Percentiles rank a stretch among this genome's conserved stretches.
Conservation (phyloP, 345 rosid species). For the Camelina neglecta region DNA sequence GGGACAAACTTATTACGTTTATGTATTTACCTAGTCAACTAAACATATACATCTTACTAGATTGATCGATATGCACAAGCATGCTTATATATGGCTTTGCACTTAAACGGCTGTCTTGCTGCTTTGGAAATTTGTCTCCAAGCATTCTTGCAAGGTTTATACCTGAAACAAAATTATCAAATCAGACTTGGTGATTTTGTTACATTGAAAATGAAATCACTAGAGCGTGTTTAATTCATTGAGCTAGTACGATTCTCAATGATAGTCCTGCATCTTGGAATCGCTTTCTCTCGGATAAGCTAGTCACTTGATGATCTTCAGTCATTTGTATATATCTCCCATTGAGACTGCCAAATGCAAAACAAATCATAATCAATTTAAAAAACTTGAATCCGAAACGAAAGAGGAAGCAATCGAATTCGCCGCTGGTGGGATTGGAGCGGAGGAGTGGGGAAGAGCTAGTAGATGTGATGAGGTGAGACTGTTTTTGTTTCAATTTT, state of each 20-base stretch:
- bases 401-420: too few relatives aligned
- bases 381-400: not conserved
- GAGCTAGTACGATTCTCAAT: constrained; percentile 58
- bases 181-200: constrained; percentile 2
- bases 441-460: too few relatives aligned
- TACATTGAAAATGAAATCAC: constrained; percentile 4
- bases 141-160: constrained; percentile 95
- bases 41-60: constrained; percentile 58
- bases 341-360: constrained; percentile 62
- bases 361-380: constrained; percentile 18
- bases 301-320: constrained; percentile 83
- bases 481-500: too few relatives aligned
- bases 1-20: not conserved
- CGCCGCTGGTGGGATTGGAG: too few relatives aligned
- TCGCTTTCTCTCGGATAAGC: constrained; percentile 75
- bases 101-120: constrained; percentile 84
- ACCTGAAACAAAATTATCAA: constrained; percentile 52
- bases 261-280: constrained; percentile 68
- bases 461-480: too few relatives aligned
- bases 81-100: constrained; percentile 85
- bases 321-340: constrained; percentile 82
- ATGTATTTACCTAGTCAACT: constrained; percentile 74
- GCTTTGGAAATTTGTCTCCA: constrained; percentile 94
- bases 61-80: constrained; percentile 62
- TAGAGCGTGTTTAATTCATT: not conserved